phyloP scores from a whole-genome alignment of 169 alveolate species.

The Cryptosporidium baileyi region DNA sequence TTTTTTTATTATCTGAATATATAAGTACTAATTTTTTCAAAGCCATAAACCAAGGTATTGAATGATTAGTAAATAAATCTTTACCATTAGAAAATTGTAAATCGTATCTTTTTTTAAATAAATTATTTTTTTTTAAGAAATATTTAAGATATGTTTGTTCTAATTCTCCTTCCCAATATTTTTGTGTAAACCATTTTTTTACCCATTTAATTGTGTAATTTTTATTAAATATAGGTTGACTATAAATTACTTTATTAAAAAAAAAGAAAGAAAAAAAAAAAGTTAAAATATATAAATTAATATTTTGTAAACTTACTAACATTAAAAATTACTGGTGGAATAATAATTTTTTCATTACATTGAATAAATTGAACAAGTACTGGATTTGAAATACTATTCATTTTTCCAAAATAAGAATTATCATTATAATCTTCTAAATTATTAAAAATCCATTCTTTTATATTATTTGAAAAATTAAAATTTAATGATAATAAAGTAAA shows the following conservation, averaged over 20 bases:
- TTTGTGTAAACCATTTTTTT: constrained; percentile 47
- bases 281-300: neutral
- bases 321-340: constrained; percentile 9
- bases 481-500: constrained; percentile 1
- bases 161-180: constrained; percentile 50
- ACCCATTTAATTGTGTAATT: constrained; percentile 24
- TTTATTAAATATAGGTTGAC: constrained; percentile 17
- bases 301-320: constrained; percentile 25
- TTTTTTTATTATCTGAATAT: neutral
- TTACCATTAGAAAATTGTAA: constrained; percentile 3
- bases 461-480: constrained; percentile 5
- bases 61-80: neutral
- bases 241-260: neutral
- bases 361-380: neutral
- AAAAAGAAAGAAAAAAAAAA: too few relatives aligned
- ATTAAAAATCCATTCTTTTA: neutral
- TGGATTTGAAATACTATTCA: neutral
- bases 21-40: neutral
- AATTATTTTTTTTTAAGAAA: neutral
- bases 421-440: neutral
- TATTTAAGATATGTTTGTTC: neutral
- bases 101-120: neutral
- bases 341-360: neutral
- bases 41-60: constrained; percentile 19
- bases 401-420: neutral